Conservation (phyloP, 352 stramenopile species). For the Pythium diclinum region DNA sequence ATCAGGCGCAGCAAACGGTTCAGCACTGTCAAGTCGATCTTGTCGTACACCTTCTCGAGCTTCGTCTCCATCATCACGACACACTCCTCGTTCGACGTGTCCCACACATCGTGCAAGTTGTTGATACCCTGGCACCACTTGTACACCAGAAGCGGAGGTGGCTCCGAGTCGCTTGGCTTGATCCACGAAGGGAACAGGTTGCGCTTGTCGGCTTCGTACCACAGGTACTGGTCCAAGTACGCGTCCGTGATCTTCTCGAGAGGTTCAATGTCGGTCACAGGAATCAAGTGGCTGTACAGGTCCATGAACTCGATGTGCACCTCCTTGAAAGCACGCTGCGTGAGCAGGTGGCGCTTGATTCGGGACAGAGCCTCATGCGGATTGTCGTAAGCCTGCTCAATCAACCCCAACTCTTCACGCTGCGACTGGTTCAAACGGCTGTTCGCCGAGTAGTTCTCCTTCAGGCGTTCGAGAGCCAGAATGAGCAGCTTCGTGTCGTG, state of each 20-base stretch:
- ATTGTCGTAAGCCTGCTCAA: slow-evolving; percentile 99
- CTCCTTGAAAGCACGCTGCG: slow-evolving; percentile 99
- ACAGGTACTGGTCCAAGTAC: slow-evolving; percentile 99
- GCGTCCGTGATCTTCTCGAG: slow-evolving; percentile 99
- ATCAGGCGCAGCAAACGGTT: slow-evolving; percentile 98
- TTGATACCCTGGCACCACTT: slow-evolving; percentile 99
- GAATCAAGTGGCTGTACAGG: slow-evolving; percentile 98
- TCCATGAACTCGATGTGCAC: slow-evolving; percentile 99
- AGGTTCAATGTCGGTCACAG: slow-evolving; percentile 99
- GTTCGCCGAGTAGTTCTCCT: slow-evolving; percentile 98
- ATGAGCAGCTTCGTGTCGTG: slow-evolving; percentile 99
- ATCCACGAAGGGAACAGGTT: slow-evolving; percentile 99
- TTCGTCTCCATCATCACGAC: slow-evolving; percentile 98
- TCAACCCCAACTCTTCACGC: slow-evolving; percentile 98
- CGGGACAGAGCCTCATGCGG: slow-evolving; percentile 96
- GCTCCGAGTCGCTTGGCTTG: slow-evolving; percentile 98
- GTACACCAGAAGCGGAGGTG: slow-evolving; percentile 98
- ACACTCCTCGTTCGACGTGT: slow-evolving; percentile 97
- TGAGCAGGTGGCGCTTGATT: slow-evolving; percentile 99
- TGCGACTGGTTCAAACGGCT: slow-evolving; percentile 97
- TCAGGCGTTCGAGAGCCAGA: slow-evolving; percentile 97
- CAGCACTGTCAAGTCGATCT: slow-evolving; percentile 99
- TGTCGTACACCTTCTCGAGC: slow-evolving; percentile 99
- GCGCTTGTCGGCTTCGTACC: slow-evolving; percentile 99
- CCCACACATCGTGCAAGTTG: slow-evolving; percentile 98